phyloP scores from a whole-genome alignment of 2,329 filamentous ascomycete genomes.

The Trichoderma koningii region DNA sequence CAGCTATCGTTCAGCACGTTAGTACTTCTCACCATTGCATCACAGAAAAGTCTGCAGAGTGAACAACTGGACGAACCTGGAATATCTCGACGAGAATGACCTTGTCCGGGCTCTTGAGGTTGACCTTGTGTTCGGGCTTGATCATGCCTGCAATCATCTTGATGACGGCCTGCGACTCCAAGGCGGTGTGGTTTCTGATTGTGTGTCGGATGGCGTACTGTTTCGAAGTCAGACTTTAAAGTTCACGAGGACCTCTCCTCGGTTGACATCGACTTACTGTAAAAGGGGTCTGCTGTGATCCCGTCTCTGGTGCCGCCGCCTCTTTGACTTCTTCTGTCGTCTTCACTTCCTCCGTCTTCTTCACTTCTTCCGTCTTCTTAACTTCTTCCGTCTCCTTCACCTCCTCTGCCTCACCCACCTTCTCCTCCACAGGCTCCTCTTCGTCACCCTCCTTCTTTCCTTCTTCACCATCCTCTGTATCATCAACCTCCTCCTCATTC shows the following conservation, averaged over 20 bases:
- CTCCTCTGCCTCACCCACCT: slow-evolving; percentile 48
- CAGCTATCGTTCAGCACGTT: slow-evolving; percentile 51
- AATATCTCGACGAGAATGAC: slow-evolving; percentile 80
- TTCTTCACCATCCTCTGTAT: neutral
- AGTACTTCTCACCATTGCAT: neutral
- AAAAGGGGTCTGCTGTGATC: slow-evolving; percentile 32
- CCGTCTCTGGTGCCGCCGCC: slow-evolving; percentile 6
- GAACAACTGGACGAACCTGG: slow-evolving; percentile 56
- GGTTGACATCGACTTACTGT: slow-evolving; percentile 45
- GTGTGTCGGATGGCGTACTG: slow-evolving; percentile 85
- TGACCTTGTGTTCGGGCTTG: slow-evolving; percentile 70
- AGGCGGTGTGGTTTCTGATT: slow-evolving; percentile 69
- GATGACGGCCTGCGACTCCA: slow-evolving; percentile 71
- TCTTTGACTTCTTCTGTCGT: slow-evolving; percentile 38
- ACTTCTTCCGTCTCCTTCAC: slow-evolving; percentile 27
- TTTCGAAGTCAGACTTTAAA: too few species aligned
- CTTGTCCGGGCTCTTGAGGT: slow-evolving; percentile 75
- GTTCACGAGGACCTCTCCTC: neutral
- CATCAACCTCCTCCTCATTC: slow-evolving; percentile 31
- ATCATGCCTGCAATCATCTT: slow-evolving; percentile 68
- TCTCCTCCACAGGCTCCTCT: slow-evolving; percentile 44
- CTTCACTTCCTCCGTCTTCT: slow-evolving; percentile 26
- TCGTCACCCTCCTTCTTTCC: too few species aligned
- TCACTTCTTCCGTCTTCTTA: slow-evolving; percentile 39
- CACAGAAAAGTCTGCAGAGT: too few species aligned